Percentiles rank a stretch among this genome's conserved stretches.
These are phyloP conservation scores for Pseudogymnoascus verrucosus DNA, from an alignment of 2,329 filamentous ascomycete genomes.

Conservation along the genomic window DNA sequence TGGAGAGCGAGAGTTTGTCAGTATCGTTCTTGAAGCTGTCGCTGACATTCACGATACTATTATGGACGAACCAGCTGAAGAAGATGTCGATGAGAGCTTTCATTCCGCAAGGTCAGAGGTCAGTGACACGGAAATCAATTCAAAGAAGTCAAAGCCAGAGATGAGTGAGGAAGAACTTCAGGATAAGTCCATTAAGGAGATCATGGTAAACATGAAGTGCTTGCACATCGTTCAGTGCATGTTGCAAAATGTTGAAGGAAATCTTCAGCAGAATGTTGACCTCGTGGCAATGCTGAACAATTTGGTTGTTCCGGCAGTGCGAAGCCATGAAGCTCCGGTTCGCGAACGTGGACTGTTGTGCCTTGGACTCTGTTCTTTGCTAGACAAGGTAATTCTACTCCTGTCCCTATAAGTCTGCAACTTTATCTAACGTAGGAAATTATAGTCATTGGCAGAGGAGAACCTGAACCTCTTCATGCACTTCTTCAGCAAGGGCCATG, in stretches of 20 bases:
- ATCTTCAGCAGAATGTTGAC: slow-evolving; percentile 80
- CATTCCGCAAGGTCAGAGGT: slow-evolving; percentile 87
- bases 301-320: slow-evolving; percentile 87
- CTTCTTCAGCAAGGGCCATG: slow-evolving; percentile 89
- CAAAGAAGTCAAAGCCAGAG: slow-evolving; percentile 35
- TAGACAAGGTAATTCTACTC: slow-evolving; percentile 57
- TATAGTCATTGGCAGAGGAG: slow-evolving; percentile 72
- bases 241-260: slow-evolving; percentile 84
- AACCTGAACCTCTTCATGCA: slow-evolving; percentile 91
- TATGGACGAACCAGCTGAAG: slow-evolving; percentile 55
- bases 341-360: slow-evolving; percentile 85
- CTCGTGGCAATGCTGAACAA: slow-evolving; percentile 98
- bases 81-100: slow-evolving; percentile 73
- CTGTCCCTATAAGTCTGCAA: not conserved
- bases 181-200: slow-evolving; percentile 75
- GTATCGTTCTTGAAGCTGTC: slow-evolving; percentile 82
- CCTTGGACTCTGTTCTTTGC: slow-evolving; percentile 79
- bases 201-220: slow-evolving; percentile 97
- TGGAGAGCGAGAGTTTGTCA: slow-evolving; percentile 76
- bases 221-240: slow-evolving; percentile 96
- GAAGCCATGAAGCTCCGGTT: slow-evolving; percentile 86
- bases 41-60: slow-evolving; percentile 96
- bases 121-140: slow-evolving; percentile 52
- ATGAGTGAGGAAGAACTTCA: slow-evolving; percentile 57
- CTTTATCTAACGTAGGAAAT: slow-evolving; percentile 12